Conservation (phyloP, 495 filamentous ascomycete genomes). For the Diplogelasinospora grovesii region DNA sequence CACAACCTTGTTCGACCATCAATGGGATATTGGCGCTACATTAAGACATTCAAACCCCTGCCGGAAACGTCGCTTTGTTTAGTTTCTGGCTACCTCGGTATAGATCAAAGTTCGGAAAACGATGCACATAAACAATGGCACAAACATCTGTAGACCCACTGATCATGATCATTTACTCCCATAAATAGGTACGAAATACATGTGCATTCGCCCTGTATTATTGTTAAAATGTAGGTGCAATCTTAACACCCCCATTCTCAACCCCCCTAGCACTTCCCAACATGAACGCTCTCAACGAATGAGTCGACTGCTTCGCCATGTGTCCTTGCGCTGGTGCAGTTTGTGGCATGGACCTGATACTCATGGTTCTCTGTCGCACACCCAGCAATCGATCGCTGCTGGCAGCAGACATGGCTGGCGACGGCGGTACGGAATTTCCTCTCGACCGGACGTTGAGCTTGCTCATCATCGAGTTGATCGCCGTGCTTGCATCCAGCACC, state of each 20-base stretch:
- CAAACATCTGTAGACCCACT: no score
- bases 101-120: no score
- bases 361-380: slow-evolving; percentile 7
- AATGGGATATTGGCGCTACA: no score
- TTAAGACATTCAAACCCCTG: no score
- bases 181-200: no score
- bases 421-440: slow-evolving; percentile 14
- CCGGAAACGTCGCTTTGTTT: no score
- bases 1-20: no score
- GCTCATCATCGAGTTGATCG: slow-evolving; percentile 23
- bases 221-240: slow-evolving; percentile 15
- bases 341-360: slow-evolving; percentile 12
- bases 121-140: no score
- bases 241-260: slow-evolving; percentile 3
- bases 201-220: no score
- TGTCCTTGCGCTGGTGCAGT: not conserved
- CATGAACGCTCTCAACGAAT: slow-evolving; percentile 18
- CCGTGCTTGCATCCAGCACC: slow-evolving; percentile 11
- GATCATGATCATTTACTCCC: no score
- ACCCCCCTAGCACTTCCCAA: slow-evolving; percentile 9
- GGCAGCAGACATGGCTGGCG: slow-evolving; percentile 10
- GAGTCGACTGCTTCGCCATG: slow-evolving; percentile 14
- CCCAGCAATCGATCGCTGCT: not conserved
- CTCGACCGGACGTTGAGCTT: slow-evolving; percentile 20
- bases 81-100: no score